Evolutionary conservation across 1,139 yeast species (phyloP), one percentile per base, ranked within the genome.

Genomic region (Candida tetrigidarum): DNA sequence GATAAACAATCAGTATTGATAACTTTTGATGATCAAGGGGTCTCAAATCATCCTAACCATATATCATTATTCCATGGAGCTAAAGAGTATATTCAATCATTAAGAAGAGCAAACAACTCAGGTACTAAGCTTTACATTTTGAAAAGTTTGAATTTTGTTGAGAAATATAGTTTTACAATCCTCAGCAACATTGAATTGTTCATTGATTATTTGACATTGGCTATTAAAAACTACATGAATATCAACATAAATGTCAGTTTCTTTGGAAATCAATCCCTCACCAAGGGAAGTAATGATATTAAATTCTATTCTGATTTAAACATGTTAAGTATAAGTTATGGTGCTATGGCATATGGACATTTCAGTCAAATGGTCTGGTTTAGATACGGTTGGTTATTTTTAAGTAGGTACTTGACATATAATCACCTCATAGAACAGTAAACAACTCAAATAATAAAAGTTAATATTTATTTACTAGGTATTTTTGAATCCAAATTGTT

Each of bases 361-460:
- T 74, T 74, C 52, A 84, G 96, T 3, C 99, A 93, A 63, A 87
- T 93, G 90, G 92, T 85, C 11, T 93, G 98, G 98, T 93, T 86
- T 64, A 76, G 99, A 53, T 89, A 87, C 71, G 86, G 91, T 2
- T 93, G 98, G 97, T 73, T 93, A 57, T 50, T 80, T 6, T 67
- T 84, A 35, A 86, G 96, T 50, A 75, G 95, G 51, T 87, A 86
- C 66, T 78, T 86, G 78, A 84, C 83, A 37, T 76, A 74, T 43
- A 93, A 92, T 64, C 92, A 88, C 57, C 73, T 91, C 49, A 67
- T 69, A 34, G 67, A 69, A 25, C 40, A 37, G 14, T 37, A 28
- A 43, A 16, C 20, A 14, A 12, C 20, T 11, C 19, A 15, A 37
- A 15, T 33, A 32, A 14, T 23, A 36, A 16, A 39, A 25, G 16